Evolutionary conservation across 2,329 filamentous ascomycete genomes (phyloP).

Genomic region (Fusarium decemcellulare): DNA sequence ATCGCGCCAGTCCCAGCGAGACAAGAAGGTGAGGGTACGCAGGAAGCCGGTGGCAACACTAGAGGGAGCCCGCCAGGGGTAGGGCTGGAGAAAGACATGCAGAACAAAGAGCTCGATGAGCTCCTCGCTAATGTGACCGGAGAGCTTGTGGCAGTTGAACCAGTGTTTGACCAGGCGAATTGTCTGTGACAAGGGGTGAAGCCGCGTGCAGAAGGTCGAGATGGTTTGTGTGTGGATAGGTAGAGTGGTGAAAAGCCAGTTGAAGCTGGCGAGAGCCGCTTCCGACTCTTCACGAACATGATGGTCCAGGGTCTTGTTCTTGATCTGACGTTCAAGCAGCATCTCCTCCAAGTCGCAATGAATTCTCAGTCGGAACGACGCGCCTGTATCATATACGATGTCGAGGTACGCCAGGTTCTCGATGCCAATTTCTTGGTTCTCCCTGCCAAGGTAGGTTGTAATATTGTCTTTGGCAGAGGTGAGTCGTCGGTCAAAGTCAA

Average conservation of each 20-base stretch:
- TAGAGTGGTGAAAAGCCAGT: conserved; percentile 78
- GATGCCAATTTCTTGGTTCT: conserved; percentile 77
- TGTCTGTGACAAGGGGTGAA: conserved; percentile 83
- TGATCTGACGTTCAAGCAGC: conserved; percentile 83
- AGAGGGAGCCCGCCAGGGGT: conserved; percentile 84
- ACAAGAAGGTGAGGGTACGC: conserved; percentile 83
- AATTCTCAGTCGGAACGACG: conserved; percentile 87
- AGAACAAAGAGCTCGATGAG: conserved; percentile 87
- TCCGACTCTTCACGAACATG: conserved; percentile 78
- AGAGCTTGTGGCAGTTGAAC: conserved; percentile 88
- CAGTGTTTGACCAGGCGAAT: conserved; percentile 91
- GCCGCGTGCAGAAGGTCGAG: conserved; percentile 83
- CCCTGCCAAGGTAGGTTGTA: conserved; percentile 81
- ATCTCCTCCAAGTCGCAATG: conserved; percentile 90
- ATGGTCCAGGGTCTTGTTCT: conserved; percentile 78
- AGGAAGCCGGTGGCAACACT: conserved; percentile 86
- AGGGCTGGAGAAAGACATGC: conserved; percentile 83
- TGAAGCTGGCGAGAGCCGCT: conserved; percentile 77
- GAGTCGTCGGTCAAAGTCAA: conserved; percentile 82
- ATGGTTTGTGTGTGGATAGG: conserved; percentile 88
- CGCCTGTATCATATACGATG: conserved; percentile 78
- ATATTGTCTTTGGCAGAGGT: conserved; percentile 72
- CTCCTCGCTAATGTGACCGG: conserved; percentile 82
- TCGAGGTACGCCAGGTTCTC: conserved; percentile 89
- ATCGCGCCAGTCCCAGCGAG: conserved; percentile 92